Conservation (phyloP, 495 filamentous ascomycete genomes). For the Margaritispora aquatica region DNA sequence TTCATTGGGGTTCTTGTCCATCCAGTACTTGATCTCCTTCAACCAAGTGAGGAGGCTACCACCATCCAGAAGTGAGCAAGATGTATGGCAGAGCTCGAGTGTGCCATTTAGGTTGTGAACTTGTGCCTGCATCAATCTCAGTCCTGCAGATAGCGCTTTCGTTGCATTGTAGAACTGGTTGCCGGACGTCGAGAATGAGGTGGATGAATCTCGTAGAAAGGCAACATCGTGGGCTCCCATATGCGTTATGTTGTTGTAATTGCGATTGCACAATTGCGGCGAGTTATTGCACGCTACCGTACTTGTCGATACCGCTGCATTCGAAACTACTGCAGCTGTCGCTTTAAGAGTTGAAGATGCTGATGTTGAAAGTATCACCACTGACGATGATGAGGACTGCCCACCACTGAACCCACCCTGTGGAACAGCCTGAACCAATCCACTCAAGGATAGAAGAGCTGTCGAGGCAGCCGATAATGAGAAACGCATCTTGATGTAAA, state of each 20-base stretch:
- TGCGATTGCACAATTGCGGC: constrained; percentile 49
- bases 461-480: constrained; percentile 14
- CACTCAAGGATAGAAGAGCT: constrained; percentile 14
- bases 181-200: constrained; percentile 48
- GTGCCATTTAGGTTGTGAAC: constrained; percentile 49
- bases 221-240: constrained; percentile 65
- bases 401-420: constrained; percentile 6
- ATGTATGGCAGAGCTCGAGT: constrained; percentile 60
- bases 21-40: constrained; percentile 52
- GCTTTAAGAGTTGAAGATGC: constrained; percentile 1
- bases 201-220: constrained; percentile 51
- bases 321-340: constrained; percentile 6
- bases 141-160: constrained; percentile 58
- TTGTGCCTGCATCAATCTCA: constrained; percentile 65
- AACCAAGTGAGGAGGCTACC: constrained; percentile 54
- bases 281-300: constrained; percentile 59
- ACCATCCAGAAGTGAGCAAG: constrained; percentile 57
- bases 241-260: constrained; percentile 61
- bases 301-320: constrained; percentile 15
- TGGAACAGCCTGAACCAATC: constrained; percentile 9
- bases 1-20: constrained; percentile 58
- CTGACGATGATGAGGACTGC: neutral
- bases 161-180: constrained; percentile 64
- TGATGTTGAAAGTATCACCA: neutral
- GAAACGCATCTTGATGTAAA: constrained; percentile 7